Percentiles rank a stretch among this genome's conserved stretches.
Conservation (phyloP, 208 protist genomes). For the Leishmania mexicana region DNA sequence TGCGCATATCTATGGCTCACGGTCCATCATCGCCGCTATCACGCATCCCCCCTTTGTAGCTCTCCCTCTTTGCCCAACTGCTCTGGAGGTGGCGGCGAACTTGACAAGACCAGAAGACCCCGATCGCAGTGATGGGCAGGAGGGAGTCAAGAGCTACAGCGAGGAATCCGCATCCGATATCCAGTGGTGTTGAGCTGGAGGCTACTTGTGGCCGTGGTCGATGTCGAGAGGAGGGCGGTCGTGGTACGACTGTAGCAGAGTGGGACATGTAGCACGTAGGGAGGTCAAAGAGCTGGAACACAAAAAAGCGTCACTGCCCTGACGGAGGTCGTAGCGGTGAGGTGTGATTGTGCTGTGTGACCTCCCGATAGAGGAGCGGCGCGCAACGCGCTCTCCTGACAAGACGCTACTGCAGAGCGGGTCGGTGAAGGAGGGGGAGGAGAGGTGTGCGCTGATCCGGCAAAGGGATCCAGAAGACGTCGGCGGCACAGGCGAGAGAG, state of each 20-base stretch:
- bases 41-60: background rate
- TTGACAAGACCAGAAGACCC: background rate
- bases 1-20: background rate
- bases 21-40: background rate
- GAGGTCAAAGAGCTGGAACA: background rate
- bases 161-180: background rate
- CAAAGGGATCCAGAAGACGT: background rate
- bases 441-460: background rate
- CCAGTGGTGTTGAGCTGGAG: background rate
- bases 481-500: background rate
- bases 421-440: background rate
- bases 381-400: background rate
- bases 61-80: background rate
- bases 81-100: background rate
- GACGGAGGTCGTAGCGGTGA: background rate
- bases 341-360: background rate
- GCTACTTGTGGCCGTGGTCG: background rate
- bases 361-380: background rate
- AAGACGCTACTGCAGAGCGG: background rate
- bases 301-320: background rate
- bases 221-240: background rate
- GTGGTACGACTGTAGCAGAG: background rate
- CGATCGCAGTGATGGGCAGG: background rate
- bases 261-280: background rate
- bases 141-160: background rate